Percentiles rank a stretch among this genome's conserved stretches.
phyloP scores from a whole-genome alignment of 2,329 filamentous ascomycete species.

The Capronia coronata region DNA sequence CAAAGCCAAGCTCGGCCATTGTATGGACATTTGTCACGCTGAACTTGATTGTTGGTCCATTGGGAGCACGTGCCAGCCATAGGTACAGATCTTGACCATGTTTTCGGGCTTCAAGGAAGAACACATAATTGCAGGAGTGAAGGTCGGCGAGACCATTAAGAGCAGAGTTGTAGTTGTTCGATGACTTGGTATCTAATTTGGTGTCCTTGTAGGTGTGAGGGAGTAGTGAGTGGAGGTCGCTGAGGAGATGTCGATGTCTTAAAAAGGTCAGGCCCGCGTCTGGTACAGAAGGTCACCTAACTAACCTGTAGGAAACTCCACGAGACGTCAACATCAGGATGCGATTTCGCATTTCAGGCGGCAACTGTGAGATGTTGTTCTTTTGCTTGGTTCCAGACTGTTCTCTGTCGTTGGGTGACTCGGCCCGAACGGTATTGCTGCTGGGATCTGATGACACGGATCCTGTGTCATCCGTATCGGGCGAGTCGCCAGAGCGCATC shows the following conservation, averaged over 20 bases:
- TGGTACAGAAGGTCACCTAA: not conserved
- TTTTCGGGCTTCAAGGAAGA: conserved; percentile 94
- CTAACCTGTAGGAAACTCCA: conserved; percentile 80
- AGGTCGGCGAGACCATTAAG: conserved; percentile 71
- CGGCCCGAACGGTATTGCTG: conserved; percentile 39
- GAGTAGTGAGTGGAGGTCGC: conserved; percentile 80
- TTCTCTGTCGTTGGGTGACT: conserved; percentile 44
- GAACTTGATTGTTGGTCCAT: conserved; percentile 63
- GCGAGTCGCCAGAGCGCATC: conserved; percentile 23
- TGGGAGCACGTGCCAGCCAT: conserved; percentile 87
- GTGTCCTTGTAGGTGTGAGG: conserved; percentile 91
- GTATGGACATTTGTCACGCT: conserved; percentile 65
- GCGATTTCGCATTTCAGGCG: conserved; percentile 43
- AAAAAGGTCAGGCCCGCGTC: conserved; percentile 14
- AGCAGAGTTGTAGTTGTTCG: conserved; percentile 56
- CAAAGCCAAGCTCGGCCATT: conserved; percentile 94
- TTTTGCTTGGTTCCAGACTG: conserved; percentile 48
- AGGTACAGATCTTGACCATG: conserved; percentile 82
- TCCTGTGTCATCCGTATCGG: conserved; percentile 26
- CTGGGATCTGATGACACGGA: conserved; percentile 28
- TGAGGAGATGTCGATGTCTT: conserved; percentile 90
- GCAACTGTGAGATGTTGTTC: conserved; percentile 20
- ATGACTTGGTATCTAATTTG: conserved; percentile 91
- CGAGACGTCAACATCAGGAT: conserved; percentile 87
- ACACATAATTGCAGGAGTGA: conserved; percentile 88